Evolutionary conservation across 192 early-diverging fungal genomes (phyloP), one percentile per base, ranked within the genome.

Genomic region (Helicostylum pulchrum): DNA sequence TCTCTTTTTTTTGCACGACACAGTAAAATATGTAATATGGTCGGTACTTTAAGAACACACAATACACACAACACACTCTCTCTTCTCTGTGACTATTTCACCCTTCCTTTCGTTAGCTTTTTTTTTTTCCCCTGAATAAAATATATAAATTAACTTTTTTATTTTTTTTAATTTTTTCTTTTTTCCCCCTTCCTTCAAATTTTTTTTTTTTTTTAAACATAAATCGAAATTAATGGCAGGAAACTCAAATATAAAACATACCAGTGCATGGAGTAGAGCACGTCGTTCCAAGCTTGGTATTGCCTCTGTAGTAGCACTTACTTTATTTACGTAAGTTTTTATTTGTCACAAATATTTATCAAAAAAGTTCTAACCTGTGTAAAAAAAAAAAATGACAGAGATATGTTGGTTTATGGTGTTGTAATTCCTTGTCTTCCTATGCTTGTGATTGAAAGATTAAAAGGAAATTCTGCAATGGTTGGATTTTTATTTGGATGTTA

Each of bases 401-500:
- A 82, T 56, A 81, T 82, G 65, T 72, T 89, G 7, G 86, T 91
- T 14, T 91, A 91, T 58, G 89, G 89, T 20, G 76, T 89, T 7
- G 83, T 87, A 3, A 82, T 91, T 5, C 90, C 90, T 14, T 80
- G 86, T 57, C 72, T 90, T 48, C 90, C 90, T 15, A 75, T 82
- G 21, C 80, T 92, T 5, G 78, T 92, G 2, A 73, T 78, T 53
- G 82, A 87, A 8, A 69, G 80, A 53, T 77, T 87, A 42, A 78
- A 77, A 20, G 79, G 83, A 57, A 76, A 76, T 62, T 78, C 81
- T 10, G 72, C 73, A 7, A 73, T 79, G 44, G 81, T 87, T 36
- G 90, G 90, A 4, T 71, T 92, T 17, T 78, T 92, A 26, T 88
- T 90, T 70, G 88, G 86, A 15, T 83, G 78, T 64, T 90, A 88